Percentiles rank a stretch among this genome's conserved stretches.
Conservation (phyloP, 164 flowering plant genomes). For the Vitis rotundifolia region DNA sequence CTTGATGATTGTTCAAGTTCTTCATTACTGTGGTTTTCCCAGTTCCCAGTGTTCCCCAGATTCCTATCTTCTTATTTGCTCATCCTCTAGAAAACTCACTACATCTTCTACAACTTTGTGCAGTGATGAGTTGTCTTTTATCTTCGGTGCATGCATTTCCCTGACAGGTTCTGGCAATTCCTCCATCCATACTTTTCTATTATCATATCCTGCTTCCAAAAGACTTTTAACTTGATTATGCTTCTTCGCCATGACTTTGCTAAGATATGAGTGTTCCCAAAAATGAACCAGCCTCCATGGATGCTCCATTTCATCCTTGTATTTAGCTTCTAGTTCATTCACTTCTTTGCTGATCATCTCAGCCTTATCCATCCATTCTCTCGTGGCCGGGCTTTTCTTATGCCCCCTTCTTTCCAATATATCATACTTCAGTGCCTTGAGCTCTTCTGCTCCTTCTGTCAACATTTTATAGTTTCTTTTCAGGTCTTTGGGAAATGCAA, state of each 20-base stretch:
- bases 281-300: no score
- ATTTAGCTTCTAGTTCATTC: not conserved
- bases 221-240: not conserved
- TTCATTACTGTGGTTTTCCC: slow-evolving; percentile 18
- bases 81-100: not conserved
- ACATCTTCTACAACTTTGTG: slow-evolving; percentile 1
- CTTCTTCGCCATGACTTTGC: not conserved
- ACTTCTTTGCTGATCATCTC: not conserved
- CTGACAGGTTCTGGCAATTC: slow-evolving; percentile 4
- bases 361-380: not conserved
- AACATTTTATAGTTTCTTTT: slow-evolving; percentile 2
- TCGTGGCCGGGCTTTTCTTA: not conserved
- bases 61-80: slow-evolving; percentile 8
- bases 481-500: slow-evolving; percentile 3
- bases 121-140: slow-evolving; percentile 3
- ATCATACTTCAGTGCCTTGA: slow-evolving; percentile 6
- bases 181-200: not conserved
- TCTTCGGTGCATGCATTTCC: not conserved
- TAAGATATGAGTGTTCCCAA: not conserved
- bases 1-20: slow-evolving; percentile 4
- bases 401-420: not conserved
- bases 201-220: not conserved
- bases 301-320: not conserved
- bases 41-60: slow-evolving; percentile 13
- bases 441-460: slow-evolving; percentile 1